Conservation (phyloP, 1,284 basidiomycete genomes). For the Leccinum solheimii region DNA sequence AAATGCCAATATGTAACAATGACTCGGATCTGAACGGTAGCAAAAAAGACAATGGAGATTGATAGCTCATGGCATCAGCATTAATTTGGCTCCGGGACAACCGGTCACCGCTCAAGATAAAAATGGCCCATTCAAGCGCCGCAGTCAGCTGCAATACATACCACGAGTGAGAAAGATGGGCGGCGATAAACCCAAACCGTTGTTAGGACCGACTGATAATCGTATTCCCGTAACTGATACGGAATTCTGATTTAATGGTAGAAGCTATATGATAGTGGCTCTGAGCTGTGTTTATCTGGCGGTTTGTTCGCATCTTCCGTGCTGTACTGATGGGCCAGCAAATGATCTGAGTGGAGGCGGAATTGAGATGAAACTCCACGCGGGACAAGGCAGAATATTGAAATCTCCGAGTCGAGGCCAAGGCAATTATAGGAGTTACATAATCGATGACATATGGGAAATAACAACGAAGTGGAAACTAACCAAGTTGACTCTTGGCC, state of each 20-base stretch:
- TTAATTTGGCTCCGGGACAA: background rate
- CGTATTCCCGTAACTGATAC: background rate
- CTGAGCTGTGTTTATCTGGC: background rate
- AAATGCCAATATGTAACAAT: constrained; percentile 6
- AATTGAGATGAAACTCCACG: constrained; percentile 14
- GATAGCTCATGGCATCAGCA: background rate
- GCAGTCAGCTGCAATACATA: background rate
- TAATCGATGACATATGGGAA: background rate
- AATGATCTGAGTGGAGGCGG: background rate
- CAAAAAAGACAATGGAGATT: constrained; percentile 1
- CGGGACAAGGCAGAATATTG: constrained; percentile 8
- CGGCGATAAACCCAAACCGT: background rate
- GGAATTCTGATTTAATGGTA: background rate
- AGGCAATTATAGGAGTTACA: background rate
- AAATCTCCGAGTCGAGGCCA: background rate
- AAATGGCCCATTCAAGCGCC: background rate
- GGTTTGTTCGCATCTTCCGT: constrained; percentile 3
- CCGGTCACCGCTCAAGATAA: background rate
- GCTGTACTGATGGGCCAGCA: background rate
- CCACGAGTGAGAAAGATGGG: background rate
- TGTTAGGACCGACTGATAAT: background rate
- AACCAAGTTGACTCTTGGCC: background rate
- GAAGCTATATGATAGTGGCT: background rate
- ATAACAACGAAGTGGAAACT: background rate
- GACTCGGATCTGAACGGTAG: background rate